phyloP scores from a whole-genome alignment of 441 rosid genomes.

The Erysimum pusillum region DNA sequence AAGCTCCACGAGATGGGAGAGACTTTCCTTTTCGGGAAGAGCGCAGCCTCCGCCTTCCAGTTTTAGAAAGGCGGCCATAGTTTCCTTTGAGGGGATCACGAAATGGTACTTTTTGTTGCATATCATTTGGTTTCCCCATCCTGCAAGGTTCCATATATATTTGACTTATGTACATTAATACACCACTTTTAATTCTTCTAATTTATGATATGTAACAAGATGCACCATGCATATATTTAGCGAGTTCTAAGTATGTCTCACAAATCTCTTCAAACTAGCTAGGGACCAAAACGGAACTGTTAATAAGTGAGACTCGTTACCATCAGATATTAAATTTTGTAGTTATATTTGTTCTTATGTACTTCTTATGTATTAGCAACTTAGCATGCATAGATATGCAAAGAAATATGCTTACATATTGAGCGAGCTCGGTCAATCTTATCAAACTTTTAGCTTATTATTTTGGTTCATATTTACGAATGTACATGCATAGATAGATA shows the following conservation, averaged over 20 bases:
- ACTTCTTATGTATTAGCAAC: not conserved
- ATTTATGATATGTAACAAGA: not conserved
- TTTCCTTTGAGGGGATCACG: slow-evolving; percentile 75
- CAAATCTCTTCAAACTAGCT: not conserved
- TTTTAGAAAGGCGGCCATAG: slow-evolving; percentile 57
- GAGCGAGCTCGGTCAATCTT: slow-evolving; percentile 8
- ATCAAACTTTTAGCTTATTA: not conserved
- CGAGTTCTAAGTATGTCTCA: not conserved
- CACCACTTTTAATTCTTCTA: not conserved
- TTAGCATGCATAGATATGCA: slow-evolving; percentile 21
- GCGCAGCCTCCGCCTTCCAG: slow-evolving; percentile 42
- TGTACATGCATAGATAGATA: slow-evolving; percentile 13
- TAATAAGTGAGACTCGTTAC: not conserved
- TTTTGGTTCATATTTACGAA: not conserved
- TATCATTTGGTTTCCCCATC: slow-evolving; percentile 84
- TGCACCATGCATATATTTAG: not conserved
- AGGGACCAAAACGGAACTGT: not conserved
- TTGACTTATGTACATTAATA: slow-evolving; percentile 16
- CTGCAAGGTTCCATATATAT: slow-evolving; percentile 50
- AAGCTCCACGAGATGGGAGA: slow-evolving; percentile 56
- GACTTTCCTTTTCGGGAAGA: slow-evolving; percentile 48
- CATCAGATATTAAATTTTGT: too few species aligned
- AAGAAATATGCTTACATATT: not conserved
- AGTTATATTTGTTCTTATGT: not conserved
- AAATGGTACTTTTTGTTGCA: slow-evolving; percentile 95